phyloP scores from a whole-genome alignment of 2,329 filamentous ascomycete species.

The Cercospora sp. region DNA sequence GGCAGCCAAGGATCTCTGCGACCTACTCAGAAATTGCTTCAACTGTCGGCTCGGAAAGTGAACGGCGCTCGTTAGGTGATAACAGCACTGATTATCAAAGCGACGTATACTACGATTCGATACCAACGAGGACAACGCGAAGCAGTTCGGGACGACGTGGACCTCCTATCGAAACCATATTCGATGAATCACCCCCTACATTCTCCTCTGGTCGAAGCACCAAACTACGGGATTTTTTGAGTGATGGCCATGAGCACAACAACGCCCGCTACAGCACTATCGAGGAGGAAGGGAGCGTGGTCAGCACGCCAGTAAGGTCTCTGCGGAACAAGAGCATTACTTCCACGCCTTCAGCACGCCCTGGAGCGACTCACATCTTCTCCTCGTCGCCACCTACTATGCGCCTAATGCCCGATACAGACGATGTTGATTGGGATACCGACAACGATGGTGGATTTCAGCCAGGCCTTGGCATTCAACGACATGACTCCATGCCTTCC shows the following conservation, averaged over 20 bases:
- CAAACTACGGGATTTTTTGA: conserved; percentile 51
- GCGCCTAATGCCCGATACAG: conserved; percentile 39
- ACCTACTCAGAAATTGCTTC: conserved; percentile 62
- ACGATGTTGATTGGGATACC: conserved; percentile 42
- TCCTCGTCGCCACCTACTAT: conserved; percentile 50
- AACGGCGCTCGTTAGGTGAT: conserved; percentile 68
- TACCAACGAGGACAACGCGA: conserved; percentile 69
- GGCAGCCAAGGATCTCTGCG: conserved; percentile 52
- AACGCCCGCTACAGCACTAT: conserved; percentile 47
- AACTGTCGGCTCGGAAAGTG: conserved; percentile 69
- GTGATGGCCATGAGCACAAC: conserved; percentile 44
- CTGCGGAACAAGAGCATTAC: conserved; percentile 40
- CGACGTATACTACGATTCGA: conserved; percentile 74
- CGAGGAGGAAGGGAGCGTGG: conserved; percentile 53
- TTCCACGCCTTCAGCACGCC: conserved; percentile 41
- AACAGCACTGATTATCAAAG: conserved; percentile 78
- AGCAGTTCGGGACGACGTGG: conserved; percentile 68
- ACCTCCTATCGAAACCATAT: conserved; percentile 73
- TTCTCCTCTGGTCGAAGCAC: conserved; percentile 40
- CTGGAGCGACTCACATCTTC: conserved; percentile 39
- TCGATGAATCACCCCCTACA: conserved; percentile 66
- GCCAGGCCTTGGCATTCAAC: conserved; percentile 38
- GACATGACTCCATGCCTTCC: conserved; percentile 36
- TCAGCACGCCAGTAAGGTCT: conserved; percentile 50
- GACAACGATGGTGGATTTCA: conserved; percentile 33